Evolutionary conservation across 768 basidiomycete genomes (phyloP).

Genomic region (Hypholoma sublateritium): DNA sequence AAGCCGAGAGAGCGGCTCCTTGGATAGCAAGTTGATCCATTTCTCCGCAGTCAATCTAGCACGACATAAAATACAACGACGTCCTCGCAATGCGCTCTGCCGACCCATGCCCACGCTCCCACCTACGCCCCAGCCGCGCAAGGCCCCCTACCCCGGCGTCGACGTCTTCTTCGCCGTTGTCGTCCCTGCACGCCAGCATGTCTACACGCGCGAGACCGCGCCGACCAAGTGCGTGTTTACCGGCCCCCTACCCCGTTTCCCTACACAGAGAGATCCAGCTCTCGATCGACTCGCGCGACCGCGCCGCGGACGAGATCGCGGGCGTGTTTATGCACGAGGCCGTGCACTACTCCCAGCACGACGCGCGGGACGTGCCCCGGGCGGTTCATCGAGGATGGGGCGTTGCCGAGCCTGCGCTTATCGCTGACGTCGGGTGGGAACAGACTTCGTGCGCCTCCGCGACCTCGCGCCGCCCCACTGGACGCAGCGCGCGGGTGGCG

Average conservation of each 20-base stretch:
- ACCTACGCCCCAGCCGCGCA: constrained; percentile 30
- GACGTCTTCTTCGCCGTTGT: constrained; percentile 51
- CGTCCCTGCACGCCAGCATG: constrained; percentile 46
- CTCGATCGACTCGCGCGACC: constrained; percentile 48
- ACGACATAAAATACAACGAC: too few species aligned
- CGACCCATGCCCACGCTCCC: not conserved
- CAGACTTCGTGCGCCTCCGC: constrained; percentile 12
- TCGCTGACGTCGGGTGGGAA: too few species aligned
- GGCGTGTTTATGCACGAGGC: constrained; percentile 74
- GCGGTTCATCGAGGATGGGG: constrained; percentile 70
- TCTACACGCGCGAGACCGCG: constrained; percentile 36
- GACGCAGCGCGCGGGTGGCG: not conserved
- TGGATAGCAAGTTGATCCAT: too few species aligned
- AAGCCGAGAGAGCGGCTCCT: too few species aligned
- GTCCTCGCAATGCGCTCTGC: constrained; percentile 4
- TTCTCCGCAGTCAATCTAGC: too few species aligned
- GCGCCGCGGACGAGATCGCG: constrained; percentile 55
- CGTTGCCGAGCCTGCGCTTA: too few species aligned
- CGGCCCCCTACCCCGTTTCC: not conserved
- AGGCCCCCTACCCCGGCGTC: constrained; percentile 57
- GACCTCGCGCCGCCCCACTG: constrained; percentile 10
- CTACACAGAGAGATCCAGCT: constrained; percentile 70
- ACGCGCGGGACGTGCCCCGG: constrained; percentile 61
- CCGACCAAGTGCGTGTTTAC: constrained; percentile 33
- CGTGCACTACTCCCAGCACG: constrained; percentile 75